Conservation (phyloP, 495 filamentous ascomycete genomes). For the Baudoinia panamericana region DNA sequence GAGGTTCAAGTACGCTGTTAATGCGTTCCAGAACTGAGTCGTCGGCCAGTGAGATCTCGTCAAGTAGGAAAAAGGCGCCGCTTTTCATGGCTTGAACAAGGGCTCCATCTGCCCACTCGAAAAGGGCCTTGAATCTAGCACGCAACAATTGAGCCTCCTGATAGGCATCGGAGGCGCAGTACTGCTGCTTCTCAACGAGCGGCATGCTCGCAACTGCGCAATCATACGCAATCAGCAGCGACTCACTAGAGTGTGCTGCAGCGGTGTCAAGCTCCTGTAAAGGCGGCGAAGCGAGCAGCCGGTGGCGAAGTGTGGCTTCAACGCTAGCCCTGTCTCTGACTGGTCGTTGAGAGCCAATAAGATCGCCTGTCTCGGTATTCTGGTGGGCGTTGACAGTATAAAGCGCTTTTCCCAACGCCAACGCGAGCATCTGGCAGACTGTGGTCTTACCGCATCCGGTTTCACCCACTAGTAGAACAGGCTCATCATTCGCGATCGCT, state of each 20-base stretch:
- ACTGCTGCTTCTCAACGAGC: slow-evolving; percentile 21
- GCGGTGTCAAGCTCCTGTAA: slow-evolving; percentile 43
- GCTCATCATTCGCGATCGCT: slow-evolving; percentile 82
- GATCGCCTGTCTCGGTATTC: slow-evolving; percentile 90
- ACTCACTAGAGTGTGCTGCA: slow-evolving; percentile 30
- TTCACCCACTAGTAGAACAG: slow-evolving; percentile 85
- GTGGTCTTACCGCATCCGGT: slow-evolving; percentile 97
- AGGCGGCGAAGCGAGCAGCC: slow-evolving; percentile 1
- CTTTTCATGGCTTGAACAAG: slow-evolving; percentile 90
- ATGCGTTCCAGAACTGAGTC: slow-evolving; percentile 93
- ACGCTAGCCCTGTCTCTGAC: slow-evolving; percentile 68
- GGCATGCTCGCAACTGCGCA: slow-evolving; percentile 21
- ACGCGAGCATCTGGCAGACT: slow-evolving; percentile 81
- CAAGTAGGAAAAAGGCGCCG: slow-evolving; percentile 81
- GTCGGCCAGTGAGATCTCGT: slow-evolving; percentile 95
- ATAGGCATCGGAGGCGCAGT: slow-evolving; percentile 29
- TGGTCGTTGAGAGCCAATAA: slow-evolving; percentile 90
- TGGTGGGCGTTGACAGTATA: slow-evolving; percentile 94
- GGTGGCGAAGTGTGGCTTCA: slow-evolving; percentile 42
- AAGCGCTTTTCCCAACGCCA: slow-evolving; percentile 58
- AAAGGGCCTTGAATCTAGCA: slow-evolving; percentile 50
- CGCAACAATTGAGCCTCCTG: slow-evolving; percentile 16
- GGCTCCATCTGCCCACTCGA: slow-evolving; percentile 93
- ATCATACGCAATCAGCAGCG: slow-evolving; percentile 40
- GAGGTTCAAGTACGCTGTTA: slow-evolving; percentile 92